Evolutionary conservation across 148 eudicot species (phyloP).

Genomic region (Chenopodium formosanum): DNA sequence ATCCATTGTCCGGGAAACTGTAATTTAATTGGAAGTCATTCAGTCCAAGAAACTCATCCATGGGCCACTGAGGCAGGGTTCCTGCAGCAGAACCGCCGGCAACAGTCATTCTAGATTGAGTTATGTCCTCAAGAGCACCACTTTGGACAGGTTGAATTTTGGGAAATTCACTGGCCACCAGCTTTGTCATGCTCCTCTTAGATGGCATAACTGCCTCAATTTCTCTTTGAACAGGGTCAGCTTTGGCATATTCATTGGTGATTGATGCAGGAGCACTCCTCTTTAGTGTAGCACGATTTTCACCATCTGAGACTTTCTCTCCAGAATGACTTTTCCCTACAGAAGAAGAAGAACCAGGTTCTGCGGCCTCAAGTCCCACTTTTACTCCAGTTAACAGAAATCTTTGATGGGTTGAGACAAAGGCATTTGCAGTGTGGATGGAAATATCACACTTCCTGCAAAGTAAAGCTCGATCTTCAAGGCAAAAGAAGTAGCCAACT

Average conservation of each 20-base stretch:
- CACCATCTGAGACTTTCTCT: constrained; percentile 46
- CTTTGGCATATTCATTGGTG: constrained; percentile 34
- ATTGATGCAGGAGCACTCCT: constrained; percentile 33
- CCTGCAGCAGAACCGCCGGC: constrained; percentile 63
- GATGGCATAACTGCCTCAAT: constrained; percentile 35
- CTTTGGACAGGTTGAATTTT: constrained; percentile 42
- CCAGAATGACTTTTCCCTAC: constrained; percentile 44
- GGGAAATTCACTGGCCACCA: constrained; percentile 40
- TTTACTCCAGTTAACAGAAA: constrained; percentile 90
- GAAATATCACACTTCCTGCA: constrained; percentile 90
- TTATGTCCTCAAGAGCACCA: constrained; percentile 42
- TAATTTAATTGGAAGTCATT: constrained; percentile 55
- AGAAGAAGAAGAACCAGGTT: constrained; percentile 54
- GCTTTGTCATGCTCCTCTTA: constrained; percentile 35
- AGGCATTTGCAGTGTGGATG: constrained; percentile 69
- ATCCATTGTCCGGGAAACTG: constrained; percentile 45
- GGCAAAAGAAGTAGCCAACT: constrained; percentile 88
- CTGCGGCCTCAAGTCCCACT: constrained; percentile 67
- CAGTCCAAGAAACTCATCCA: constrained; percentile 65
- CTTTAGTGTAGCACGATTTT: constrained; percentile 34
- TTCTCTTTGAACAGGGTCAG: constrained; percentile 39
- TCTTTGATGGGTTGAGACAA: constrained; percentile 74
- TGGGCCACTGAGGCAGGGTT: constrained; percentile 60
- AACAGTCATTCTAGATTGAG: constrained; percentile 41
- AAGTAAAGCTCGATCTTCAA: constrained; percentile 89